phyloP scores from a whole-genome alignment of 805 yeast species.

The Starmerella asiatica region DNA sequence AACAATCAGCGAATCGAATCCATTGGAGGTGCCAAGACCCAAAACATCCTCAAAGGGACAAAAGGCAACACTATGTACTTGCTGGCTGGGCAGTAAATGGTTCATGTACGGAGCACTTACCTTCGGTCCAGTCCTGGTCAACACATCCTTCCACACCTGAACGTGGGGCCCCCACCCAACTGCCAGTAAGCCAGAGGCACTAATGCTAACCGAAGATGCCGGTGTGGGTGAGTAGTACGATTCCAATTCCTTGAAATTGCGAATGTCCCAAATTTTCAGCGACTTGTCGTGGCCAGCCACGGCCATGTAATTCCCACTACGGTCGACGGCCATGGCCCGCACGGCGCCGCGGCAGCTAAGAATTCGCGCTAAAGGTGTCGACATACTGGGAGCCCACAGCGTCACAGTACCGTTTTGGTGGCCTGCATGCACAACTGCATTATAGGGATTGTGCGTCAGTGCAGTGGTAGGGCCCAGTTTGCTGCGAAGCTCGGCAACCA shows the following conservation, averaged over 20 bases:
- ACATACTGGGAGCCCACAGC: constrained; percentile 83
- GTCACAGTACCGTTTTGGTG: constrained; percentile 87
- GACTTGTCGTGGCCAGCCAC: constrained; percentile 78
- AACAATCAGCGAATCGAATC: constrained; percentile 70
- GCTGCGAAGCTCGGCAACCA: constrained; percentile 73
- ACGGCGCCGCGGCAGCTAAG: constrained; percentile 79
- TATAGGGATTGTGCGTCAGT: constrained; percentile 87
- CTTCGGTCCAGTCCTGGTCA: constrained; percentile 35
- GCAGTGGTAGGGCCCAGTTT: constrained; percentile 82
- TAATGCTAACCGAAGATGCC: constrained; percentile 61
- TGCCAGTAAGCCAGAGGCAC: constrained; percentile 75
- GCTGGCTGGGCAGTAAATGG: constrained; percentile 69
- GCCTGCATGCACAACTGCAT: constrained; percentile 87
- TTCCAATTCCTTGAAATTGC: constrained; percentile 66
- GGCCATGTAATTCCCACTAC: constrained; percentile 91
- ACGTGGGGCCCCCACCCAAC: constrained; percentile 96
- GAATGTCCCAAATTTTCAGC: constrained; percentile 83
- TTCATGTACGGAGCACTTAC: constrained; percentile 86
- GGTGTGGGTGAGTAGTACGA: constrained; percentile 72
- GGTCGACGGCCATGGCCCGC: constrained; percentile 67
- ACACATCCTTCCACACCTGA: constrained; percentile 81
- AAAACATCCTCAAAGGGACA: constrained; percentile 96
- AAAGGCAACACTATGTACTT: constrained; percentile 50
- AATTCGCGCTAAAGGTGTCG: constrained; percentile 71
- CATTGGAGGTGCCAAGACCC: constrained; percentile 70